Evolutionary conservation across 257 asterid genomes (phyloP).

Genomic region (Solanum rostratum): DNA sequence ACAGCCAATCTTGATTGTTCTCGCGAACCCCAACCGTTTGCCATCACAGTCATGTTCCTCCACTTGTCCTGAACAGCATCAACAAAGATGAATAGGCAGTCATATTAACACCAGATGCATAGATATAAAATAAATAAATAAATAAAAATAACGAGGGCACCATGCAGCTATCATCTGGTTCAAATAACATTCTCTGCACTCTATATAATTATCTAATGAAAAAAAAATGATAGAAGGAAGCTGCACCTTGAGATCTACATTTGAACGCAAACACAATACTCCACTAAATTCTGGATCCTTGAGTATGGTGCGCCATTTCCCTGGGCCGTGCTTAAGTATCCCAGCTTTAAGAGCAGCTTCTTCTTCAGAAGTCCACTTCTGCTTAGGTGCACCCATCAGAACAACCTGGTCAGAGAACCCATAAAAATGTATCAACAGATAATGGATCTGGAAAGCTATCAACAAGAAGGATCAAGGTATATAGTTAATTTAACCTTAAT

Average conservation of each 20-base stretch:
- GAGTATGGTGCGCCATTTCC: slow-evolving; percentile 95
- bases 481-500: too few relatives aligned
- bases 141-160: not conserved
- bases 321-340: slow-evolving; percentile 87
- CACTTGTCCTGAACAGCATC: slow-evolving; percentile 69
- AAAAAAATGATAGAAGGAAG: not conserved
- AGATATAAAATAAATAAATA: not conserved
- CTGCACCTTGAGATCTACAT: slow-evolving; percentile 92
- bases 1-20: slow-evolving; percentile 72
- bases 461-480: too few relatives aligned
- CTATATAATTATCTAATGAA: not conserved
- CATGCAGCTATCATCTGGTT: not conserved
- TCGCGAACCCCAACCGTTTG: slow-evolving; percentile 86
- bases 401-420: not conserved
- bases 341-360: slow-evolving; percentile 99
- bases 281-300: slow-evolving; percentile 88
- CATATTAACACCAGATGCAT: not conserved
- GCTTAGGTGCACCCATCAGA: slow-evolving; percentile 94
- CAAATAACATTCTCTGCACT: not conserved
- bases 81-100: slow-evolving; percentile 5
- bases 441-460: not conserved
- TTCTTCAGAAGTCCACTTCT: slow-evolving; percentile 96
- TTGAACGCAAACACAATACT: slow-evolving; percentile 65
- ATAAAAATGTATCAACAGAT: not conserved
- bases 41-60: slow-evolving; percentile 98